Evolutionary conservation across 73 alveolate genomes (phyloP).

Genomic region (Paraurostyla sp.): DNA sequence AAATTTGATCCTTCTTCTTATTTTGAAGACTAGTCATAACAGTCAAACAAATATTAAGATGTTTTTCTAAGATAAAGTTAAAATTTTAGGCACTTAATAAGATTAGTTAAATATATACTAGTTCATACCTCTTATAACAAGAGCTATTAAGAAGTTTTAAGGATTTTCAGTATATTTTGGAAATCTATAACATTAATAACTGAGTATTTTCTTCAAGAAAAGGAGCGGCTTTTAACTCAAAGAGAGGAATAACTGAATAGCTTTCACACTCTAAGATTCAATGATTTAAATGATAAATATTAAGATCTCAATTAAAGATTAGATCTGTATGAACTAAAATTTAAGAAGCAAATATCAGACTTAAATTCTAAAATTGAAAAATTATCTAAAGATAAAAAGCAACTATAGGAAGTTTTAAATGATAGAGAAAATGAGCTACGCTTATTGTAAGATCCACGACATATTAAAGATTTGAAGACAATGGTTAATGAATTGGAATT

Average conservation of each 20-base stretch:
- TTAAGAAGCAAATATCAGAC: not conserved
- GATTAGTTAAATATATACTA: not conserved
- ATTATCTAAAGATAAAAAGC: not conserved
- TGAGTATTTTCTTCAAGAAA: not conserved
- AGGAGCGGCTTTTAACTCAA: not conserved
- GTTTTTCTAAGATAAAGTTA: not conserved
- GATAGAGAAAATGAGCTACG: conserved; percentile 44
- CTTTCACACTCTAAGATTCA: not conserved
- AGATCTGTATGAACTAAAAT: not conserved
- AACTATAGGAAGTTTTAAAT: not conserved
- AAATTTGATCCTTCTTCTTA: not conserved
- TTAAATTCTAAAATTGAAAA: not conserved
- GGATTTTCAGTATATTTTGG: not conserved
- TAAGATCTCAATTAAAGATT: not conserved
- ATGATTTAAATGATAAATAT: not conserved
- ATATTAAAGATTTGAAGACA: not conserved
- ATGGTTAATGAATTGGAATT: not conserved
- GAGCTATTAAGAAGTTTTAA: not conserved
- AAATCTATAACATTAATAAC: not conserved
- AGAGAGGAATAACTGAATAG: not conserved
- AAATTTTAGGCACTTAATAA: not conserved
- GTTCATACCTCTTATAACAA: not conserved
- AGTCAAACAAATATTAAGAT: not conserved
- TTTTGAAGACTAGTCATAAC: not conserved
- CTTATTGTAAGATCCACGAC: conserved; percentile 8